These are phyloP conservation scores for Globisporangium spinosum DNA, from an alignment of 352 stramenopile species.

Conservation along the genomic window DNA sequence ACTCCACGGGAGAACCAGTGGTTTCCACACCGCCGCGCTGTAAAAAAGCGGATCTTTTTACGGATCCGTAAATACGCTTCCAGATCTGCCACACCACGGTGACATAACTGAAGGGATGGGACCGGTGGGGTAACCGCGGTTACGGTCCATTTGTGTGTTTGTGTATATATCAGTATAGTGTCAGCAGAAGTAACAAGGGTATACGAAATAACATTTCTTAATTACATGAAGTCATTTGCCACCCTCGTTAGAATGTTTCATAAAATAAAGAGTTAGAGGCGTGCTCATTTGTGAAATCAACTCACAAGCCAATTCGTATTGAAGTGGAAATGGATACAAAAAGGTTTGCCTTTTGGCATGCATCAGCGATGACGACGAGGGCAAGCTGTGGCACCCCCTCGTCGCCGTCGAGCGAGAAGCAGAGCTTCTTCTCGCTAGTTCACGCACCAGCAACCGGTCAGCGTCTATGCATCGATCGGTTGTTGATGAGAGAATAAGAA, in stretches of 20 bases:
- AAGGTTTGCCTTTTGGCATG: too few species aligned
- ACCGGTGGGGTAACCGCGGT: background rate
- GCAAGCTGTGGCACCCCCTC: too few species aligned
- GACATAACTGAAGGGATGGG: background rate
- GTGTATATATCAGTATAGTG: background rate
- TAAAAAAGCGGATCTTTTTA: conserved; percentile 21
- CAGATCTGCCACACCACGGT: background rate
- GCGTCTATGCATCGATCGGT: too few species aligned
- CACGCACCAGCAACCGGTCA: background rate
- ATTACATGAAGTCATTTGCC: background rate
- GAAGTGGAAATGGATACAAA: background rate
- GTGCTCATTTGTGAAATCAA: background rate
- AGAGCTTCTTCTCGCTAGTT: background rate
- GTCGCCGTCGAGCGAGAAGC: background rate
- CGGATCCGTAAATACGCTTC: conserved; percentile 15
- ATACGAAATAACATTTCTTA: background rate
- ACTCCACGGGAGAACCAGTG: conserved; percentile 24
- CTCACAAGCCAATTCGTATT: background rate
- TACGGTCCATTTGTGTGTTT: background rate
- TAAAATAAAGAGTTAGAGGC: background rate
- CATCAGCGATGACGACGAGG: too few species aligned
- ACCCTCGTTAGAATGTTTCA: background rate
- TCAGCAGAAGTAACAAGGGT: background rate
- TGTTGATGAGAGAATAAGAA: too few species aligned
- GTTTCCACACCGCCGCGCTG: conserved; percentile 9